Evolutionary conservation across 495 filamentous ascomycete species (phyloP).

Genomic region (Bombardia bombarda): DNA sequence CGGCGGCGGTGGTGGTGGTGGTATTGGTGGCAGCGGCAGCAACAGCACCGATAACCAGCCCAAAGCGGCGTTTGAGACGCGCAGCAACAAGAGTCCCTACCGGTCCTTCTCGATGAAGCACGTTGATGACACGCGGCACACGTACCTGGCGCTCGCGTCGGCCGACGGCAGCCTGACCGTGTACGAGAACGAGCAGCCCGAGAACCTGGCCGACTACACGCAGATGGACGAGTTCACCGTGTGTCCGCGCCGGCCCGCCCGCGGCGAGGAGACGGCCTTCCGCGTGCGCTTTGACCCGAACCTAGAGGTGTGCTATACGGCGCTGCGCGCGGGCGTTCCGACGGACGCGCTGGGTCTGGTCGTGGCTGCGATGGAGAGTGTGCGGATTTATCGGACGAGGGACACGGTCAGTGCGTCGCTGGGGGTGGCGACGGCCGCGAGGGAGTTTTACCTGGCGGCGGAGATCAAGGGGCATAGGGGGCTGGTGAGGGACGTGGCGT

Average conservation of each 20-base stretch:
- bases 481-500: slow-evolving; percentile 84
- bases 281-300: slow-evolving; percentile 79
- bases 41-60: background rate
- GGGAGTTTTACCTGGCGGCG: slow-evolving; percentile 70
- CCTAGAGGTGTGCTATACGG: slow-evolving; percentile 66
- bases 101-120: slow-evolving; percentile 77
- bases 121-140: slow-evolving; percentile 54
- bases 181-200: slow-evolving; percentile 81
- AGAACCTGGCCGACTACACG: slow-evolving; percentile 69
- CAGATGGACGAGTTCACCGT: slow-evolving; percentile 60
- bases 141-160: slow-evolving; percentile 76
- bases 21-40: slow-evolving; percentile 1
- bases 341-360: slow-evolving; percentile 66
- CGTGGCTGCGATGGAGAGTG: slow-evolving; percentile 73
- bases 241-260: slow-evolving; percentile 41
- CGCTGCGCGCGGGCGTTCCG: slow-evolving; percentile 66
- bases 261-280: slow-evolving; percentile 81
- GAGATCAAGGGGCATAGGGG: slow-evolving; percentile 58
- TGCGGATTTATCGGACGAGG: slow-evolving; percentile 69
- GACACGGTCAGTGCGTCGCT: slow-evolving; percentile 47
- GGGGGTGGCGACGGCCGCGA: slow-evolving; percentile 40
- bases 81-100: slow-evolving; percentile 33
- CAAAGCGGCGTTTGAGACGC: slow-evolving; percentile 37
- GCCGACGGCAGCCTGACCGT: slow-evolving; percentile 72
- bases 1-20: too few relatives aligned